phyloP scores from a whole-genome alignment of 2,329 filamentous ascomycete genomes.

The Aspergillus amoenus region DNA sequence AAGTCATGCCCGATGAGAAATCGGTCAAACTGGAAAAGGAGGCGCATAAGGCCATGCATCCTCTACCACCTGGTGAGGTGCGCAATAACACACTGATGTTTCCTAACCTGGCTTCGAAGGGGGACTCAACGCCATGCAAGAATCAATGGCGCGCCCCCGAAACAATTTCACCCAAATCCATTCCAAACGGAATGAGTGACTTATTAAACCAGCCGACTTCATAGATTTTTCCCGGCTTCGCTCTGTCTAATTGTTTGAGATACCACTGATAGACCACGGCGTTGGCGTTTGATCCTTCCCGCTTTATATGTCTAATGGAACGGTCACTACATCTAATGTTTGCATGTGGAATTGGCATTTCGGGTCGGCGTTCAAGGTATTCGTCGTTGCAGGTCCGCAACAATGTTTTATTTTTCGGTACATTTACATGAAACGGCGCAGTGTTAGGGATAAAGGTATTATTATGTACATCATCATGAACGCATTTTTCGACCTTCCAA shows the following conservation, averaged over 20 bases:
- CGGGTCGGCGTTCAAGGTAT: background rate
- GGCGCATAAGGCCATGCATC: constrained; percentile 35
- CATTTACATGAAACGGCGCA: constrained; percentile 3
- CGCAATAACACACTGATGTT: constrained; percentile 39
- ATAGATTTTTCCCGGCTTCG: constrained; percentile 11
- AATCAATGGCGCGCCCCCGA: constrained; percentile 18
- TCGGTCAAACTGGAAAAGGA: constrained; percentile 25
- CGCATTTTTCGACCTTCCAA: background rate
- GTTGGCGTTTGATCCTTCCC: constrained; percentile 15
- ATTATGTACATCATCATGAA: constrained; percentile 18
- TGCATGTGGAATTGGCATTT: background rate
- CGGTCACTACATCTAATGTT: background rate
- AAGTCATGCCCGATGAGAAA: constrained; percentile 23
- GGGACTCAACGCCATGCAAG: constrained; percentile 13
- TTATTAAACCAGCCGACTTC: constrained; percentile 18
- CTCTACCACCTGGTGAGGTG: constrained; percentile 33
- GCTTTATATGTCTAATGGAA: background rate
- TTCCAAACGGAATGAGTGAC: constrained; percentile 25
- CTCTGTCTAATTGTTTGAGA: constrained; percentile 23
- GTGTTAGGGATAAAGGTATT: background rate
- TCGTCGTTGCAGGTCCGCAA: background rate
- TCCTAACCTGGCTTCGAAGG: constrained; percentile 23
- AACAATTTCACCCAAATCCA: constrained; percentile 25
- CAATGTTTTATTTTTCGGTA: background rate
- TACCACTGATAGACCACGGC: constrained; percentile 37